phyloP scores from a whole-genome alignment of 1,139 yeast species.

The Meyerozyma carpophila region DNA sequence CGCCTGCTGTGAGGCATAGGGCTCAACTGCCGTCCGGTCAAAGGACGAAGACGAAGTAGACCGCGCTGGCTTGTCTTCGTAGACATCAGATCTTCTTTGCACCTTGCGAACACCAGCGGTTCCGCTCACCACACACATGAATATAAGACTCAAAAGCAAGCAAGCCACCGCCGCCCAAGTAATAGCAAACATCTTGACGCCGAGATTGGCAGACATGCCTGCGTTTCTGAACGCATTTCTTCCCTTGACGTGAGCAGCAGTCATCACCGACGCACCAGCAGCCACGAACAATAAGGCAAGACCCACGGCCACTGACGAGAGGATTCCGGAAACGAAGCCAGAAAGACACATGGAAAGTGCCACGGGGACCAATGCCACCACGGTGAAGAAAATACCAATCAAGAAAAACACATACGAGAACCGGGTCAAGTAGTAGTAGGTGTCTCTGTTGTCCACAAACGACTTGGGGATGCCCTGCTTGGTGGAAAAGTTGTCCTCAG shows the following conservation, averaged over 20 bases:
- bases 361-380: constrained; percentile 40
- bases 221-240: constrained; percentile 46
- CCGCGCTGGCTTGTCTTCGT: not conserved
- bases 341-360: constrained; percentile 20
- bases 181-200: constrained; percentile 56
- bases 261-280: constrained; percentile 55
- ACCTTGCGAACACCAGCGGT: not conserved
- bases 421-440: constrained; percentile 60
- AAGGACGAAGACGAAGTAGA: not conserved
- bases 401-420: constrained; percentile 65
- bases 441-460: constrained; percentile 40
- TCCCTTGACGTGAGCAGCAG: constrained; percentile 64
- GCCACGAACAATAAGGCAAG: constrained; percentile 49
- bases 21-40: not conserved
- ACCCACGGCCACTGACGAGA: constrained; percentile 15
- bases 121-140: not conserved
- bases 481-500: constrained; percentile 49
- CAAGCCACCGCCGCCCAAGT: constrained; percentile 58
- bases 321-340: constrained; percentile 22
- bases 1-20: not conserved
- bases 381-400: constrained; percentile 52
- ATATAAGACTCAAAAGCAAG: constrained; percentile 22
- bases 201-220: constrained; percentile 46
- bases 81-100: not conserved
- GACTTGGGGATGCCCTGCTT: constrained; percentile 39